phyloP scores from a whole-genome alignment of 768 basidiomycete genomes.

The Mycena haematopus region DNA sequence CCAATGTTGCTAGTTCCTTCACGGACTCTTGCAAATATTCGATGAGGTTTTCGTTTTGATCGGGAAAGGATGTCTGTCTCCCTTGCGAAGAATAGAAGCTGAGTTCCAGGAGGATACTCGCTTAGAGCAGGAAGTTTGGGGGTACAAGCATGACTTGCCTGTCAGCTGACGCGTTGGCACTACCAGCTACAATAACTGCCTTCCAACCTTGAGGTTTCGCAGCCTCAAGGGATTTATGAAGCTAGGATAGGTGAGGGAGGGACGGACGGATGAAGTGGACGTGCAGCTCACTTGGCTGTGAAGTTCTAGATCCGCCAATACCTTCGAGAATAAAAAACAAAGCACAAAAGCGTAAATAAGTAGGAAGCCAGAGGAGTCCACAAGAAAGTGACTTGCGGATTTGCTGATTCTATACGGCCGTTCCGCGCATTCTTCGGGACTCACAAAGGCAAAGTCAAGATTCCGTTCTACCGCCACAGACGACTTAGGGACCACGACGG shows the following conservation, averaged over 20 bases:
- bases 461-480: slow-evolving; percentile 76
- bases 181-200: slow-evolving; percentile 47
- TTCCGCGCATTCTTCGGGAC: slow-evolving; percentile 47
- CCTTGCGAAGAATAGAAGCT: slow-evolving; percentile 92
- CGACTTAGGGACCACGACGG: slow-evolving; percentile 73
- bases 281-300: slow-evolving; percentile 54
- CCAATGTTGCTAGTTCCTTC: slow-evolving; percentile 66
- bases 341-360: slow-evolving; percentile 2
- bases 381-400: slow-evolving; percentile 49
- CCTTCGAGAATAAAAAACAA: slow-evolving; percentile 44
- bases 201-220: slow-evolving; percentile 49
- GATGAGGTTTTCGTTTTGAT: slow-evolving; percentile 72
- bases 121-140: slow-evolving; percentile 7
- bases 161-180: slow-evolving; percentile 82
- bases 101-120: slow-evolving; percentile 19
- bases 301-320: slow-evolving; percentile 62
- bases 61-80: slow-evolving; percentile 80
- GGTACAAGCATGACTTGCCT: slow-evolving; percentile 50
- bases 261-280: not conserved
- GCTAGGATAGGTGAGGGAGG: slow-evolving; percentile 40
- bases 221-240: slow-evolving; percentile 50
- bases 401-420: slow-evolving; percentile 72
- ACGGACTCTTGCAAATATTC: slow-evolving; percentile 57
- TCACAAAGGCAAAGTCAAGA: slow-evolving; percentile 75
- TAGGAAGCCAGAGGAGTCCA: slow-evolving; percentile 13